Conservation (phyloP, 768 basidiomycete genomes). For the Russula brevipes region DNA sequence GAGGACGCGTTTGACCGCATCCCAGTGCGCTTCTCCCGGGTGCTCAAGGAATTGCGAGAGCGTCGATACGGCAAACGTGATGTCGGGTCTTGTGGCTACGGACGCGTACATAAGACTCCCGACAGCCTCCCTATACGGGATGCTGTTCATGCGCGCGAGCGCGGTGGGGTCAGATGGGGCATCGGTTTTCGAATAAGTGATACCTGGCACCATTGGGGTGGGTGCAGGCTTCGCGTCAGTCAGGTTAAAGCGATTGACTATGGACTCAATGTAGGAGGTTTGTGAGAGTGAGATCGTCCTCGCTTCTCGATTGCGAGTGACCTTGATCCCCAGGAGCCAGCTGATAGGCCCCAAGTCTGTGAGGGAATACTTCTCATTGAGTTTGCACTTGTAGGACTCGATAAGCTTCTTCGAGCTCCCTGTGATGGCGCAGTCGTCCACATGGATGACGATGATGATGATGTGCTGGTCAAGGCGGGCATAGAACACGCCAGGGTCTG, state of each 20-base stretch:
- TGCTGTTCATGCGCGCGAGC: neutral
- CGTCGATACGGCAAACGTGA: neutral
- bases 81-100: neutral
- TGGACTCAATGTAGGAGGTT: neutral
- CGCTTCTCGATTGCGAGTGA: neutral
- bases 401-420: neutral
- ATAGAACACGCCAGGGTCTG: neutral
- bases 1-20: too few relatives aligned
- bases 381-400: neutral
- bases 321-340: neutral
- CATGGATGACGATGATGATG: neutral
- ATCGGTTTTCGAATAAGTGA: too few relatives aligned
- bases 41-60: neutral
- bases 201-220: too few relatives aligned
- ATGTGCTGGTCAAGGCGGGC: fast-evolving
- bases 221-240: too few relatives aligned
- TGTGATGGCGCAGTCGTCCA: neutral
- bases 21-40: neutral
- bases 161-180: neutral
- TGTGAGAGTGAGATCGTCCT: neutral
- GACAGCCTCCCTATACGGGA: neutral
- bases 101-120: neutral
- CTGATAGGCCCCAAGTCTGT: neutral
- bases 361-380: neutral
- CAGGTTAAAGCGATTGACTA: neutral